phyloP scores from a whole-genome alignment of 1,284 basidiomycete species.

The Papiliotrema nemorosa region DNA sequence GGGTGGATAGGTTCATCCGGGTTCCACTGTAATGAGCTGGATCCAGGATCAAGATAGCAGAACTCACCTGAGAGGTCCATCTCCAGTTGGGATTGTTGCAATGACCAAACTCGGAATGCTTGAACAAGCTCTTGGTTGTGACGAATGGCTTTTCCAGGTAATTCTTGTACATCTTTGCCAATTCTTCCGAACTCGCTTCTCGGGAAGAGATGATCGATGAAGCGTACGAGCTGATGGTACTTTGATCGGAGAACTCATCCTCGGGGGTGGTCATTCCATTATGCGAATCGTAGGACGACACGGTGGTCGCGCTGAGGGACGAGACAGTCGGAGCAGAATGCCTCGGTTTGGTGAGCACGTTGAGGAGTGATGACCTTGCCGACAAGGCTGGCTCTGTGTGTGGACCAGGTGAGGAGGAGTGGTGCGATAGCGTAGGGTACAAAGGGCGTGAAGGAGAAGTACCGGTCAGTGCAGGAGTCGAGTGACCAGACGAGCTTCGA shows the following conservation, averaged over 20 bases:
- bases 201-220: constrained; percentile 19
- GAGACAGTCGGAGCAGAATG: constrained; percentile 7
- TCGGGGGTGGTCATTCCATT: constrained; percentile 12
- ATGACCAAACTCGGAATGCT: constrained; percentile 48
- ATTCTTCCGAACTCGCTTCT: constrained; percentile 18
- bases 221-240: constrained; percentile 39
- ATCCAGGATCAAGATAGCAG: not conserved
- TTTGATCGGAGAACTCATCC: constrained; percentile 37
- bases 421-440: constrained; percentile 13
- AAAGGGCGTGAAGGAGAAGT: constrained; percentile 12
- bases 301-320: constrained; percentile 9
- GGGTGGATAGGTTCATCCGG: constrained; percentile 52
- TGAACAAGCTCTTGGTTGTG: constrained; percentile 35
- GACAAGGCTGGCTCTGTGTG: constrained; percentile 6
- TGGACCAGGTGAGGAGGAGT: not conserved
- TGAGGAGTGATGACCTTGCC: constrained; percentile 32
- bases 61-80: constrained; percentile 44
- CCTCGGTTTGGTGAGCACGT: constrained; percentile 35
- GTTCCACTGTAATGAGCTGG: constrained; percentile 31
- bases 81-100: constrained; percentile 48
- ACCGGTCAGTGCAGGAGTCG: constrained; percentile 8
- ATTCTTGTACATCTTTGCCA: constrained; percentile 39
- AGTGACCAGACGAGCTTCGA: not conserved
- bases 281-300: not conserved
- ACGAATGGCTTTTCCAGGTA: constrained; percentile 42